Evolutionary conservation across 306 rosid species (phyloP).

Genomic region (Inga laurina): DNA sequence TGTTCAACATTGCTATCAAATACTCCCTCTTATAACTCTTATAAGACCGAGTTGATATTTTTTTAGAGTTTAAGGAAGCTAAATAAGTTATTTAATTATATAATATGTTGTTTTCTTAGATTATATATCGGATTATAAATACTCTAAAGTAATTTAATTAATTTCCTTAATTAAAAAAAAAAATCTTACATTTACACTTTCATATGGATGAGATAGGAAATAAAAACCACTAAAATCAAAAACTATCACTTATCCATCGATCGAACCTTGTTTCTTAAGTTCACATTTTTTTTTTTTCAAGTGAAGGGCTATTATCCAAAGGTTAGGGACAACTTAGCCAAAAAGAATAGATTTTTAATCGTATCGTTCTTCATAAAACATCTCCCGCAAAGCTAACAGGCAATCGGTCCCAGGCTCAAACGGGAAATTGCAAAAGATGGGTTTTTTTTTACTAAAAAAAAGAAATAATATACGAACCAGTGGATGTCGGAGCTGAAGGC

Average conservation of each 20-base stretch:
- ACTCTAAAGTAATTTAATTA: too few species aligned
- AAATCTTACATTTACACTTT: too few species aligned
- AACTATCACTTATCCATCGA: neutral
- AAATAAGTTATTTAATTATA: too few species aligned
- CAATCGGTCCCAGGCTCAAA: neutral
- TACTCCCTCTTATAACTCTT: too few species aligned
- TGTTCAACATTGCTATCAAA: neutral
- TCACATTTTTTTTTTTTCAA: too few species aligned
- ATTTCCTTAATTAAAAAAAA: too few species aligned
- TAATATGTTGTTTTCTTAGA: too few species aligned
- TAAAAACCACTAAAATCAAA: neutral
- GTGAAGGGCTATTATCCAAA: neutral
- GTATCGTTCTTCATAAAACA: neutral
- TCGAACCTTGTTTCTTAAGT: too few species aligned
- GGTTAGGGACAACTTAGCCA: neutral
- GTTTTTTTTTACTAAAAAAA: too few species aligned
- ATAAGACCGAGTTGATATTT: too few species aligned
- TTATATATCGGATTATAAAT: too few species aligned
- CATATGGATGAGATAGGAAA: neutral
- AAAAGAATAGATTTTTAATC: neutral
- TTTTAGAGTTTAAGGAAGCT: too few species aligned
- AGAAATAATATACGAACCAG: slow-evolving; percentile 1
- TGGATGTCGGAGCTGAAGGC: slow-evolving; percentile 22
- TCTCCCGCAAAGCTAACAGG: neutral
- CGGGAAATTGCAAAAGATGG: neutral